Conservation (phyloP, 352 stramenopile genomes). For the Blastocystis sp. region DNA sequence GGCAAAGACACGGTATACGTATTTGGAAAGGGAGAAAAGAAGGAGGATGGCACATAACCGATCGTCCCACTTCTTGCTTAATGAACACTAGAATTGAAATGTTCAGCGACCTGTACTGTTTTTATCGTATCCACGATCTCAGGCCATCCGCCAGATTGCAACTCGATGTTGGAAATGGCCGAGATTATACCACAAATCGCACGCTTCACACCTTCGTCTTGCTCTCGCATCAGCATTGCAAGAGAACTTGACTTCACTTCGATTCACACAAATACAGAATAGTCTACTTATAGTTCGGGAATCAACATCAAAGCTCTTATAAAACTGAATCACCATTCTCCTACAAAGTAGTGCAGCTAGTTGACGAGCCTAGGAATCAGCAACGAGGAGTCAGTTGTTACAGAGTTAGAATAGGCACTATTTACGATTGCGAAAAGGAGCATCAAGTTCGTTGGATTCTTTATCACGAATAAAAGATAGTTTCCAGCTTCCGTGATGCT, state of each 20-base stretch:
- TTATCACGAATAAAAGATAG: not conserved
- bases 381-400: not conserved
- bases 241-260: slow-evolving; percentile 34
- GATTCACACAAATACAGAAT: not conserved
- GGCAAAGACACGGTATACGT: not conserved
- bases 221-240: not conserved
- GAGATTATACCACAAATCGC: slow-evolving; percentile 52
- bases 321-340: slow-evolving; percentile 50
- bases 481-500: slow-evolving; percentile 7
- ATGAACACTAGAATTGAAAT: not conserved
- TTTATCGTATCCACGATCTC: not conserved
- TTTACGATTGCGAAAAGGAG: slow-evolving; percentile 12
- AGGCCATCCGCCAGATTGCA: not conserved
- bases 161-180: slow-evolving; percentile 13
- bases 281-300: not conserved
- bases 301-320: not conserved
- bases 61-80: not conserved
- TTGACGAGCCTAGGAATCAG: not conserved
- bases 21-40: slow-evolving; percentile 7
- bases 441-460: not conserved
- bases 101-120: not conserved
- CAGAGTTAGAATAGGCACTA: not conserved
- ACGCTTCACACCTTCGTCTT: not conserved
- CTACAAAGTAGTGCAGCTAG: slow-evolving; percentile 15
- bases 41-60: slow-evolving; percentile 27